Conservation (phyloP, 164 flowering plant species). For the Cinnamomum chago region DNA sequence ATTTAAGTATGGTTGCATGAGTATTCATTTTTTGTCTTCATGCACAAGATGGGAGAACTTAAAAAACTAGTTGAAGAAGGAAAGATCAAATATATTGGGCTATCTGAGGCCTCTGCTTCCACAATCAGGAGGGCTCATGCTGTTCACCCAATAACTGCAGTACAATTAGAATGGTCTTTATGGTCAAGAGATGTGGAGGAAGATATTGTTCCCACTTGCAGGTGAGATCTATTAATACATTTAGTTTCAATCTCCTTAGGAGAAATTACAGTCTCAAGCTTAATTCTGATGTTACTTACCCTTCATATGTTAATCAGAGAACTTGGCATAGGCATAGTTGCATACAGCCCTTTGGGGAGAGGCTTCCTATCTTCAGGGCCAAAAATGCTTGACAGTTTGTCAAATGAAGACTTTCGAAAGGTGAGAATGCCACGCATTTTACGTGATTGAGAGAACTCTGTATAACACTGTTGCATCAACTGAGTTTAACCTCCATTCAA, state of each 20-base stretch:
- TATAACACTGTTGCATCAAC: too few species aligned
- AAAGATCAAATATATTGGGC: slow-evolving; percentile 23
- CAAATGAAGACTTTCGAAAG: slow-evolving; percentile 24
- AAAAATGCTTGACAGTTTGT: slow-evolving; percentile 32
- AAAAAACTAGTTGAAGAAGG: slow-evolving; percentile 27
- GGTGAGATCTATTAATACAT: slow-evolving; percentile 10
- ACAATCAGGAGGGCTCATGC: slow-evolving; percentile 27
- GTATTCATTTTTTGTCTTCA: too few species aligned
- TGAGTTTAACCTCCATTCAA: too few species aligned
- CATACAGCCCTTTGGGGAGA: slow-evolving; percentile 56
- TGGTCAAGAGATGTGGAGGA: slow-evolving; percentile 24
- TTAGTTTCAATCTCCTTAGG: background rate
- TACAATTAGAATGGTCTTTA: slow-evolving; percentile 22
- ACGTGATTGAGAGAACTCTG: too few species aligned
- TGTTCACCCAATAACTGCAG: slow-evolving; percentile 23
- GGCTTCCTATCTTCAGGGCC: slow-evolving; percentile 56
- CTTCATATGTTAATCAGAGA: slow-evolving; percentile 13
- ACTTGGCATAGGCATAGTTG: slow-evolving; percentile 57
- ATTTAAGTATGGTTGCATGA: too few species aligned
- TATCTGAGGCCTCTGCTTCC: slow-evolving; percentile 23
- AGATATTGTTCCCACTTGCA: slow-evolving; percentile 25
- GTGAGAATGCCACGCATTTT: too few species aligned
- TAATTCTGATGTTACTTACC: background rate
- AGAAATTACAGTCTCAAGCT: too few species aligned
- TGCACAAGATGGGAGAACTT: slow-evolving; percentile 14